Percentiles rank a stretch among this genome's conserved stretches.
Conservation (phyloP, 83 land plant species). For the Diphasiastrum complanatum region DNA sequence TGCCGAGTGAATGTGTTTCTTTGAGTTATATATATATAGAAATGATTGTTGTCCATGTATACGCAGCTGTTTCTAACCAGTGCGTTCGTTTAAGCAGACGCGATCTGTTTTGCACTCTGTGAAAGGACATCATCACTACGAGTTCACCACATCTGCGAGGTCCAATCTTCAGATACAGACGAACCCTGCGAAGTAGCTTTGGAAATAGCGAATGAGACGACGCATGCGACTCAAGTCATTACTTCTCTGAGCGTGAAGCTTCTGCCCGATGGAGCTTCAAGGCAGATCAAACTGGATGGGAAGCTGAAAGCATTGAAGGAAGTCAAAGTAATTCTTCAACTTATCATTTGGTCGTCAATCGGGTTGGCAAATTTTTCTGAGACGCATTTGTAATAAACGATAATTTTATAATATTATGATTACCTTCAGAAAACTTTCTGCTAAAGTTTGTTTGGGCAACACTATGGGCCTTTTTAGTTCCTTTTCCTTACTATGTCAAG, state of each 20-base stretch:
- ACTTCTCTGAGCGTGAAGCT: constrained; percentile 9
- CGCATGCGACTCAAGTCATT: neutral
- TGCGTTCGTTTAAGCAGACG: constrained; percentile 11
- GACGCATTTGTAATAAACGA: too few species aligned
- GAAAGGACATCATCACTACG: constrained; percentile 22
- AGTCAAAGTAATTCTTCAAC: constrained; percentile 27
- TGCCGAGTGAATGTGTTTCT: neutral
- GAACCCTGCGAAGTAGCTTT: constrained; percentile 25
- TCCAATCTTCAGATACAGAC: constrained; percentile 31
- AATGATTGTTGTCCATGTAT: neutral
- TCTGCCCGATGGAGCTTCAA: constrained; percentile 17
- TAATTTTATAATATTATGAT: neutral
- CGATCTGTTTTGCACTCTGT: constrained; percentile 28
- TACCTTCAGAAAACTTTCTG: neutral
- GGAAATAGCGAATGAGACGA: constrained; percentile 4
- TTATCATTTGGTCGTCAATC: too few species aligned
- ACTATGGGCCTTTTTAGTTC: too few species aligned
- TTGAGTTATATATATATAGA: neutral
- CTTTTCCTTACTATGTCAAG: too few species aligned
- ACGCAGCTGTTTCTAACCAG: neutral
- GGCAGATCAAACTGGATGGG: constrained; percentile 25
- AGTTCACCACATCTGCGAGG: constrained; percentile 18
- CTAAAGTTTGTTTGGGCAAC: neutral
- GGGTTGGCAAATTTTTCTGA: too few species aligned
- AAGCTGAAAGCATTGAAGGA: constrained; percentile 27